Evolutionary conservation across 2,329 filamentous ascomycete species (phyloP).

Genomic region (Sporothrix brunneoviolacea): DNA sequence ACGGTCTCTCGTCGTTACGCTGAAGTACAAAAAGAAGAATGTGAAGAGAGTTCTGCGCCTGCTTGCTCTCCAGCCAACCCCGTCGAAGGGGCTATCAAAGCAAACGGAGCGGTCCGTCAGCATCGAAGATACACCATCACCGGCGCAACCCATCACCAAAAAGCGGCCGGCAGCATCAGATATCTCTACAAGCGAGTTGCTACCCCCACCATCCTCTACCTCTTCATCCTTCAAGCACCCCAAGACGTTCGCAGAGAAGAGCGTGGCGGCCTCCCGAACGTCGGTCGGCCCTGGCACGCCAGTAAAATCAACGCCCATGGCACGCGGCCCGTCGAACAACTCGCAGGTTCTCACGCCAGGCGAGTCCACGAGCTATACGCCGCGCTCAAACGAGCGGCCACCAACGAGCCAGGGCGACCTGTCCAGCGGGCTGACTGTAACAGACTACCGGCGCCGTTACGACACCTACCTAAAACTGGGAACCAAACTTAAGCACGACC

Average conservation of each 20-base stretch:
- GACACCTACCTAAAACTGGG: conserved; percentile 35
- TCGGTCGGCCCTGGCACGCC: conserved; percentile 42
- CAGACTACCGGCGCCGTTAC: conserved; percentile 31
- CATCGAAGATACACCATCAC: conserved; percentile 33
- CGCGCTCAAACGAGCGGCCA: conserved; percentile 33
- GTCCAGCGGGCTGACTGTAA: conserved; percentile 20
- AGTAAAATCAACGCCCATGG: conserved; percentile 44
- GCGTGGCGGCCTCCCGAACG: conserved; percentile 22
- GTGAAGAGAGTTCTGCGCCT: conserved; percentile 40
- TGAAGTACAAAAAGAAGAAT: conserved; percentile 44
- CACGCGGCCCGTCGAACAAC: conserved; percentile 46
- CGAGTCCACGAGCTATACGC: conserved; percentile 35
- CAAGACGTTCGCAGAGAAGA: conserved; percentile 37
- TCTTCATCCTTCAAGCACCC: conserved; percentile 21
- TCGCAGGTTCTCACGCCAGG: conserved; percentile 47
- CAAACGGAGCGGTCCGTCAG: conserved; percentile 34
- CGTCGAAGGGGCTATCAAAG: conserved; percentile 30
- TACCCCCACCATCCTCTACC: conserved; percentile 7
- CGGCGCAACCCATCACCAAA: conserved; percentile 33
- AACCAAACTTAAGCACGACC: conserved; percentile 47
- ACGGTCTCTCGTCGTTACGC: conserved; percentile 32
- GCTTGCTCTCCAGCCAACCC: conserved; percentile 37
- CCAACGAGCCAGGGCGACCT: conserved; percentile 29
- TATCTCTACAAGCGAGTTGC: conserved; percentile 22
- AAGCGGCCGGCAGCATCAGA: conserved; percentile 41